Base-by-base conservation (phyloP, 768 basidiomycete genomes). In the Collybia nuda region DNA sequence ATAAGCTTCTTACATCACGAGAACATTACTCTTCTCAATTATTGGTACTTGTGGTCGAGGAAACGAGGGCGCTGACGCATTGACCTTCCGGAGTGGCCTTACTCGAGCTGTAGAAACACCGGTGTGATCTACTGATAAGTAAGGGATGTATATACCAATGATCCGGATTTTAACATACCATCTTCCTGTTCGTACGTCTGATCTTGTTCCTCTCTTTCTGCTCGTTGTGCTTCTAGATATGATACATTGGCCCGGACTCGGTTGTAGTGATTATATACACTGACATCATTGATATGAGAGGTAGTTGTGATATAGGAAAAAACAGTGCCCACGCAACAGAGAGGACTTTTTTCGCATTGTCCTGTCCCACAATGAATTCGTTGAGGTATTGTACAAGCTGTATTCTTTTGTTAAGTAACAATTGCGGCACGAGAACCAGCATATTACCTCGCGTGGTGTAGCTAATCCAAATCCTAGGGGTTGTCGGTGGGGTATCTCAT, bases 11-110 rank as follows among this genome's bases (percentile, higher is more conserved):
- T 63, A 94, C 93, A 98, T 79, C 51, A 98, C 86, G 38, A 98
- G 72, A 2, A 98, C 91, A 63, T 98, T 98, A 59, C 91, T 94
- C 77, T 98, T 98, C 75, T 98, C 95, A 47, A 96, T 90, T 21
- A 83, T 62, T 18, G 86, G 80, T 12, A 71, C 59, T 6, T 71
- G 66, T 40, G 75, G 73, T n/a, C 69, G 78, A 43, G 73, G 69
- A 18, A 77, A 64, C 5, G 77, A 57, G 42, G 71, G 62, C 19
- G 67, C 51, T 19, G 64, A 44, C 45, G 69, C 59, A n/a, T 67
- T 59, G 17, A 69, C 67, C 32, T 66, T 68, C 35, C 78, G 71
- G 56, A 86, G 73, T 11, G 90, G 90, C 48, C 79, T 79, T 50
- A 92, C 64, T 37, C 78, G 77, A 29, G 88, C 86, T 24, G 84